Base-by-base conservation (phyloP, 306 rosid species). In the Pterocarpus macrocarpus region DNA sequence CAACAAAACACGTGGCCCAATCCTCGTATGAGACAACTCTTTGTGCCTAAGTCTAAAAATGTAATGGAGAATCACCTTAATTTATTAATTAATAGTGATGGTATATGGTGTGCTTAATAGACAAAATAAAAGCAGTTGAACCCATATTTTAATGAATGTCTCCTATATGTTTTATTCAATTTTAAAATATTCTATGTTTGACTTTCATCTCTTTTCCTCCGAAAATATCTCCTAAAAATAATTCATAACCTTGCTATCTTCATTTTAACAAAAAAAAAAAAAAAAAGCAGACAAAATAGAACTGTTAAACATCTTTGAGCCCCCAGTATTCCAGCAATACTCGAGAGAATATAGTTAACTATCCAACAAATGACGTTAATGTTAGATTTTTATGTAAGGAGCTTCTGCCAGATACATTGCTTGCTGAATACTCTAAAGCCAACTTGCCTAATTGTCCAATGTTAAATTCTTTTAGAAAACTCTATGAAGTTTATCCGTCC, bases 1-100 rank as follows among this genome's bases (percentile, higher is more conserved):
- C 45, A 41, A 56, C 4, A 4, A 59, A 61, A 28, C 64, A 69
- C 66, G 81, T 82, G 81, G 58, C 58, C 44, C 38, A 62, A 71
- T 35, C 70, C 57, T 35, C 2, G 16, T 16, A 22, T 4, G 30
- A n/a, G 61, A 55, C 16, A 55, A 55, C 30, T 5, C 3, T 55
- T 55, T 55, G 30, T 55, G 30, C 32, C 33, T 14, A 71, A 53
- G 56, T 55, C 36, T 36, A 2, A 14, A 11, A 59, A 38, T 5
- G 15, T 8, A 5, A 39, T 35, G 47, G 53, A 7, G 8, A 32
- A 10, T 53, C 33, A 12, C 15, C 39, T 53, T 35, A 28, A 64
- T 62, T 49, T 52, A 47, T 70, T 57, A 2, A 32, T 11, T n/a
- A 32, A 7, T 16, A 30, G 63, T 33, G 17, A 33, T 56, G 11